Conservation (phyloP, 148 eudicot species). For the Chenopodium quinoa region DNA sequence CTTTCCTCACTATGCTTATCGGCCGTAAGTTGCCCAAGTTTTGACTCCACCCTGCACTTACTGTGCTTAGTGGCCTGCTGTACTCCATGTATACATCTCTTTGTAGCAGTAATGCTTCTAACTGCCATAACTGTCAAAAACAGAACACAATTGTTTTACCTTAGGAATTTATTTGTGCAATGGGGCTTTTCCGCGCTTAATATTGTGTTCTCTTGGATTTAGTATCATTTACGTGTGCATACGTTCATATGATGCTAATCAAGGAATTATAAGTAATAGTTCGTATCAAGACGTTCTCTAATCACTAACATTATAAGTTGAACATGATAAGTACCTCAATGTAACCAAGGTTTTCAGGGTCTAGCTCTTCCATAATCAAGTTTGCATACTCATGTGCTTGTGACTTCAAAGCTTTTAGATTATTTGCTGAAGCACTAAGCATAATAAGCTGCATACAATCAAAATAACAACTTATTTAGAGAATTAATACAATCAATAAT, state of each 20-base stretch:
- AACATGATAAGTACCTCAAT: conserved; percentile 58
- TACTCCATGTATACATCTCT: conserved; percentile 83
- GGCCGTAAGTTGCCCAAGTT: conserved; percentile 47
- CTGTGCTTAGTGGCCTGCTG: conserved; percentile 76
- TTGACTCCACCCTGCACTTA: conserved; percentile 72
- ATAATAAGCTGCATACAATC: conserved; percentile 62
- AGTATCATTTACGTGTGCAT: no score
- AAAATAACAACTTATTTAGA: background rate
- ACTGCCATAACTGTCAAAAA: conserved; percentile 81
- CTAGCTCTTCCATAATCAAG: conserved; percentile 94
- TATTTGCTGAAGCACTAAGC: conserved; percentile 94
- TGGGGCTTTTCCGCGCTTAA: no score
- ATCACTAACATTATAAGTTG: background rate
- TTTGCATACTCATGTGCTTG: conserved; percentile 84
- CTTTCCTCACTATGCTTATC: conserved; percentile 35
- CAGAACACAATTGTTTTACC: background rate
- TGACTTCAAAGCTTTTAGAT: conserved; percentile 64
- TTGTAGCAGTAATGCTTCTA: conserved; percentile 79
- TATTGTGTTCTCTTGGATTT: no score
- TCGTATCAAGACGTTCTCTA: background rate
- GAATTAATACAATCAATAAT: background rate
- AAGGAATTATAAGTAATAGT: background rate
- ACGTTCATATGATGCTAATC: background rate
- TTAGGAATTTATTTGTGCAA: background rate
- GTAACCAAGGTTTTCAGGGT: conserved; percentile 84